Base-by-base conservation (phyloP, 768 basidiomycete genomes). In the Floccularia luteovirens region DNA sequence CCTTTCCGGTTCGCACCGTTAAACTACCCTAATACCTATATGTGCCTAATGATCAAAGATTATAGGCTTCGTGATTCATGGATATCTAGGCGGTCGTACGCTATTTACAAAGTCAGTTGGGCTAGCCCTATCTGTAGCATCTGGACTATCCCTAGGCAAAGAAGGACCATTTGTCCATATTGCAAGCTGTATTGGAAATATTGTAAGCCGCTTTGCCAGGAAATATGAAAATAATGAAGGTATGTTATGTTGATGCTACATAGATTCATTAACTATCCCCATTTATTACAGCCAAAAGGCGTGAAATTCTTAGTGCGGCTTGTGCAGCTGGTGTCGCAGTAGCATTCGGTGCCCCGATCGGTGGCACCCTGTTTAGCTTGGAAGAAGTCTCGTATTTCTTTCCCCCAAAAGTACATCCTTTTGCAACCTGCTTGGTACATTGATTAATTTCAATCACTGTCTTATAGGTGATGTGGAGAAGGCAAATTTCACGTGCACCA, bases 191-290 rank as follows among this genome's bases (percentile, higher is more conserved):
- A 66, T 94, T 16, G 93, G 90, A 5, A 99, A 97, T 54, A 94
- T 98, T 44, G 72, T 90, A 45, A 90, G 89, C 51, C 75, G 94
- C 10, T 77, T 82, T 52, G 80, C 87, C 48, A 57, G 57, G 24
- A 98, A 98, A 61, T 99, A 94, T 52, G 93, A 98, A 60, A 83
- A 75, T 38, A 99, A 98, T 51, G 96, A 99, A 75, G 92, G 89
- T 80, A 36, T 28, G 64, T 57, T 24, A 6, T n/a, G 5, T 30
- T 5, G 8, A 11, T 39, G 11, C 20, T 13, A 5, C 23, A 41
- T 1, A 10, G 10, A 17, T 17, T 24, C 13, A n/a, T 27, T 27
- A 17, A 17, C 37, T 39, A 36, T 39, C n/a, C n/a, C 25, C 20
- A 14, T 23, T 23, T 24, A 12, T 27, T 41, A 20, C 43, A 91